Evolutionary conservation across 1,139 yeast species (phyloP).

Genomic region (Geotrichum histeridarum): DNA sequence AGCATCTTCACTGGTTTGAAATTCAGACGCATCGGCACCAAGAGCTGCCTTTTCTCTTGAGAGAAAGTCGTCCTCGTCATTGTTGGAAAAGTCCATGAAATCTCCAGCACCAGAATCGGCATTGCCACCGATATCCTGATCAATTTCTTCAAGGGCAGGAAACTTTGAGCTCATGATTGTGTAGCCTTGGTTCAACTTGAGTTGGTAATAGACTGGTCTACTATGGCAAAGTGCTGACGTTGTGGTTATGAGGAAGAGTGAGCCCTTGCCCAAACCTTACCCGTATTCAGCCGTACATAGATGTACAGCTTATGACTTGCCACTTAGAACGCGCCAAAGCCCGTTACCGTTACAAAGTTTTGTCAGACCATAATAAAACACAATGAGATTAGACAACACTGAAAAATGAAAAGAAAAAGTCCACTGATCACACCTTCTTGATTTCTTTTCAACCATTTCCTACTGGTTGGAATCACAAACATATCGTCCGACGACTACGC

Average conservation of each 20-base stretch:
- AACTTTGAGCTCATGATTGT: constrained; percentile 72
- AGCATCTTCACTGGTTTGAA: constrained; percentile 62
- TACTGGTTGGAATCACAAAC: constrained; percentile 1
- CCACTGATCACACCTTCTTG: neutral
- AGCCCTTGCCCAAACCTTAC: too few species aligned
- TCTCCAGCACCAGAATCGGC: constrained; percentile 33
- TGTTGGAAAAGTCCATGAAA: constrained; percentile 37
- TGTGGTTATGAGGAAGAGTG: too few species aligned
- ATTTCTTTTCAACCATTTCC: constrained; percentile 6
- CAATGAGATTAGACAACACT: too few species aligned
- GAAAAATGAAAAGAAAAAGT: too few species aligned
- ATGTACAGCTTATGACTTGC: neutral
- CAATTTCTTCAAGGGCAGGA: constrained; percentile 66
- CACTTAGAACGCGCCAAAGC: constrained; percentile 1
- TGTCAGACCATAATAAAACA: too few species aligned
- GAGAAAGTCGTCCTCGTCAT: constrained; percentile 56
- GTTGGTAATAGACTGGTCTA: too few species aligned
- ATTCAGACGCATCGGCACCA: constrained; percentile 67
- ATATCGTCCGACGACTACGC: neutral
- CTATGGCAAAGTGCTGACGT: too few species aligned
- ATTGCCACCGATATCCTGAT: constrained; percentile 30
- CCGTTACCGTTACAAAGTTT: too few species aligned
- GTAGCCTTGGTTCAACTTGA: constrained; percentile 4
- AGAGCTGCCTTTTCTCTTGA: constrained; percentile 79
- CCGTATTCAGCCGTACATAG: too few species aligned